Evolutionary conservation across 768 basidiomycete species (phyloP).

Genomic region (Amanita rubescens): DNA sequence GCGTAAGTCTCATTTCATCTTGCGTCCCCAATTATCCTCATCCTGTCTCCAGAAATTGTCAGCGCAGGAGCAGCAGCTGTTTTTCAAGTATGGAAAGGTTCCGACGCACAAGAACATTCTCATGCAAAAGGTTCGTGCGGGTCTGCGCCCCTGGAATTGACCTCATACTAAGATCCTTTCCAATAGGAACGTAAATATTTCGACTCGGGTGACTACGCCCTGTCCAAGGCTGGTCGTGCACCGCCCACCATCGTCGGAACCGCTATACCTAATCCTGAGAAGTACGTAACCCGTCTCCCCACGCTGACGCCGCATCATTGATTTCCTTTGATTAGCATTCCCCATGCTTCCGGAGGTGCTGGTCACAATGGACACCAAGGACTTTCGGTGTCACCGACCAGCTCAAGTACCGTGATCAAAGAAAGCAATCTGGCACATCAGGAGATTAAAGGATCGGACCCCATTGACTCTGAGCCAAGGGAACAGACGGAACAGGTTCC

Average conservation of each 20-base stretch:
- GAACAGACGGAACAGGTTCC: background rate
- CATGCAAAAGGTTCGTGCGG: constrained; percentile 80
- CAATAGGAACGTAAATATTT: constrained; percentile 96
- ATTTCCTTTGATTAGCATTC: constrained; percentile 51
- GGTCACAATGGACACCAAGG: constrained; percentile 45
- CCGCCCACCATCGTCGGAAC: constrained; percentile 88
- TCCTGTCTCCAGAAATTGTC: constrained; percentile 53
- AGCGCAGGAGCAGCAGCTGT: constrained; percentile 90
- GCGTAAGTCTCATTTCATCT: constrained; percentile 51
- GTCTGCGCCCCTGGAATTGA: background rate
- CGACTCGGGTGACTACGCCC: constrained; percentile 97
- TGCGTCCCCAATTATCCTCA: background rate
- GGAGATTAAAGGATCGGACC: constrained; percentile 21
- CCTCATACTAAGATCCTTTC: background rate
- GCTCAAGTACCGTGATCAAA: constrained; percentile 56
- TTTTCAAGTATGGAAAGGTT: constrained; percentile 90
- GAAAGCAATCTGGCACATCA: constrained; percentile 47
- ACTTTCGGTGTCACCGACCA: constrained; percentile 71
- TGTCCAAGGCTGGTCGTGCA: constrained; percentile 91
- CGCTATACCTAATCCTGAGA: constrained; percentile 96
- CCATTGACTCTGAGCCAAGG: background rate
- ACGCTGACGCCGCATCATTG: constrained; percentile 12
- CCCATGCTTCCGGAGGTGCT: constrained; percentile 69
- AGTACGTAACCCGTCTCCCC: constrained; percentile 43
- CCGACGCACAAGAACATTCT: constrained; percentile 91